phyloP scores from a whole-genome alignment of 306 rosid species.

The Geum urbanum region DNA sequence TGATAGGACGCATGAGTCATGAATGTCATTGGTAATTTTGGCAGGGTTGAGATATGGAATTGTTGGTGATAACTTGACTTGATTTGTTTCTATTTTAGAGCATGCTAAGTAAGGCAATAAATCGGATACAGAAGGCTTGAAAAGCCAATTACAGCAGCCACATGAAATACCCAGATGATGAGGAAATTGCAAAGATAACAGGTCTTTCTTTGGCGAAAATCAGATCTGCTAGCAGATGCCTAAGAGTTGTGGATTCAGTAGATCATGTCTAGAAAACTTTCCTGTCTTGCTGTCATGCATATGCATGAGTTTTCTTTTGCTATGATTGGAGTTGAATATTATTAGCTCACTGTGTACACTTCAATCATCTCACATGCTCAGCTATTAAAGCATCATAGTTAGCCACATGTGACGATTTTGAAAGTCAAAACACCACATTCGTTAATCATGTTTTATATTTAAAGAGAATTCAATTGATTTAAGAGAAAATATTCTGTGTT shows the following conservation, averaged over 20 bases:
- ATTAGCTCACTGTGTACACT: not conserved
- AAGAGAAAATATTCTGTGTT: slow-evolving; percentile 18
- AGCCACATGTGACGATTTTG: not conserved
- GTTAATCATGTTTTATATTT: not conserved
- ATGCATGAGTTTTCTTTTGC: not conserved
- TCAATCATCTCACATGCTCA: not conserved
- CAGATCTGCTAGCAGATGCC: slow-evolving; percentile 66
- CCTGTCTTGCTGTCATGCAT: slow-evolving; percentile 1
- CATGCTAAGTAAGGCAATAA: too few relatives aligned
- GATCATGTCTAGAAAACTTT: slow-evolving; percentile 40
- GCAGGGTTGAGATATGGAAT: too few relatives aligned
- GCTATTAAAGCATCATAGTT: not conserved
- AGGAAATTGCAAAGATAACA: slow-evolving; percentile 64
- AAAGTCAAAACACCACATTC: not conserved
- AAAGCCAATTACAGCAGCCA: slow-evolving; percentile 40
- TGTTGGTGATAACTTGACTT: too few relatives aligned
- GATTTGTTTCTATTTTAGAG: too few relatives aligned
- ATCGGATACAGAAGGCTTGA: slow-evolving; percentile 66
- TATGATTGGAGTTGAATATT: not conserved
- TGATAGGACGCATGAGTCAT: too few relatives aligned
- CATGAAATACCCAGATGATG: slow-evolving; percentile 50
- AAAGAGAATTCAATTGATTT: slow-evolving; percentile 6
- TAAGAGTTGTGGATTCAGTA: slow-evolving; percentile 69
- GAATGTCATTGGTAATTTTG: too few relatives aligned
- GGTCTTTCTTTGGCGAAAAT: slow-evolving; percentile 81